These are phyloP conservation scores for Colletotrichum sp. DNA, from an alignment of 2,329 filamentous ascomycete species.

Conservation along the genomic window DNA sequence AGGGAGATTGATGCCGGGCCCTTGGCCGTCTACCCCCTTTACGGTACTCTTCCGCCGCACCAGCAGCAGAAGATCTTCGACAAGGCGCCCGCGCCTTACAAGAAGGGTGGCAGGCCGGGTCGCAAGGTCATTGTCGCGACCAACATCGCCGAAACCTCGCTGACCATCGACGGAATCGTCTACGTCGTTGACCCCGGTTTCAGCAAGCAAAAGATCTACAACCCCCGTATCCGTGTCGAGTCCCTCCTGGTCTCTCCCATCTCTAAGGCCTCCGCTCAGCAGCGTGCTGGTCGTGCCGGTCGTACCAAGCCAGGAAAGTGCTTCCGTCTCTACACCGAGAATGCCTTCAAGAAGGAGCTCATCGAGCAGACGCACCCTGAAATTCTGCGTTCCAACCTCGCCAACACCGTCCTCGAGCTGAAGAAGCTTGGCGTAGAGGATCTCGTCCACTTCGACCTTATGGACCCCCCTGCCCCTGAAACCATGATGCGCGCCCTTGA, in stretches of 20 bases:
- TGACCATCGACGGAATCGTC: constrained; percentile 98
- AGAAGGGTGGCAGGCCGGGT: constrained; percentile 82
- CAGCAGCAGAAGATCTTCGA: constrained; percentile 98
- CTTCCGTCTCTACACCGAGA: constrained; percentile 95
- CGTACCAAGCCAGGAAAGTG: constrained; percentile 98
- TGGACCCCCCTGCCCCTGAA: constrained; percentile 97
- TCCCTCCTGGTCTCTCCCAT: constrained; percentile 97
- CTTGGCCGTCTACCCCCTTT: constrained; percentile 88
- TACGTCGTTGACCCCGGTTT: constrained; percentile 99
- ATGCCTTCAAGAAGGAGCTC: constrained; percentile 95
- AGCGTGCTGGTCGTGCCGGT: constrained; percentile 97
- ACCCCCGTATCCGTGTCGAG: constrained; percentile 94
- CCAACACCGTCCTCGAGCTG: constrained; percentile 92
- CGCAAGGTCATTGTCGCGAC: constrained; percentile 94
- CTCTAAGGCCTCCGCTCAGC: constrained; percentile 95
- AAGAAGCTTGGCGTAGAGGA: constrained; percentile 98
- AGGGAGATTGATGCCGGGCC: constrained; percentile 92
- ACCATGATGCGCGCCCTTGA: constrained; percentile 98
- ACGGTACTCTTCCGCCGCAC: constrained; percentile 88
- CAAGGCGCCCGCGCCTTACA: constrained; percentile 76
- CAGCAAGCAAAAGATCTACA: constrained; percentile 99
- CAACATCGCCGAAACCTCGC: constrained; percentile 96
- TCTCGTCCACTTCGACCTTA: constrained; percentile 96
- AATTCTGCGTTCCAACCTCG: constrained; percentile 91
- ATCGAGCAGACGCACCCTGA: constrained; percentile 98